These are phyloP conservation scores for Hydrangea macrophylla DNA, from an alignment of 148 eudicot genomes.

Conservation along the genomic window DNA sequence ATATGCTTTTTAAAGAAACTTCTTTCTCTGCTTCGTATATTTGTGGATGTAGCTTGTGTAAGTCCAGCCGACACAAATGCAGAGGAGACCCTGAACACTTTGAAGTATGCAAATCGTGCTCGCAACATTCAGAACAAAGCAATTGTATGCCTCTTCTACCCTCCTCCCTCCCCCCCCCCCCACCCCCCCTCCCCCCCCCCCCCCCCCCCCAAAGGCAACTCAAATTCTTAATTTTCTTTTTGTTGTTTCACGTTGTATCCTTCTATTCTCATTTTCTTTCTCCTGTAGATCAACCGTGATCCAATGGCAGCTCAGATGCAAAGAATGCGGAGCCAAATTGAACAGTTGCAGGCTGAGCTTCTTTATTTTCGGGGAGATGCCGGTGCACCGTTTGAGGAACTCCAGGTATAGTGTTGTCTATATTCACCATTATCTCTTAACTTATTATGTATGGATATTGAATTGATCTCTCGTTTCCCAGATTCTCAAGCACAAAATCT, in stretches of 20 bases:
- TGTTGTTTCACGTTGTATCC: neutral
- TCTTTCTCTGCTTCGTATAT: neutral
- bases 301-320: slow-evolving; percentile 90
- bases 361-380: slow-evolving; percentile 80
- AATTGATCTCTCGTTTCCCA: slow-evolving; percentile 17
- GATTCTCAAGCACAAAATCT: slow-evolving; percentile 87
- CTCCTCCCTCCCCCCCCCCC: no score
- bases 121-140: slow-evolving; percentile 99
- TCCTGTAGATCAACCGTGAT: slow-evolving; percentile 81
- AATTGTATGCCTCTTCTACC: slow-evolving; percentile 72
- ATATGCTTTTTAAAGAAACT: slow-evolving; percentile 2
- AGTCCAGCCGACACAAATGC: slow-evolving; percentile 98
- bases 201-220: no score
- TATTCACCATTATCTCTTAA: neutral
- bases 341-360: slow-evolving; percentile 87
- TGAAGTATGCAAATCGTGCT: slow-evolving; percentile 98
- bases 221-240: no score
- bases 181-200: no score
- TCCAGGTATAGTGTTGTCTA: slow-evolving; percentile 50
- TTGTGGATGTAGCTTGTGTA: slow-evolving; percentile 62
- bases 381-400: slow-evolving; percentile 69
- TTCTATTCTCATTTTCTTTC: slow-evolving; percentile 13
- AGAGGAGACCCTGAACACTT: slow-evolving; percentile 92
- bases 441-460: neutral
- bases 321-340: slow-evolving; percentile 88